A percentile compares a stretch with the other conserved stretches of the same genome.
These are phyloP conservation scores for Dactylis glomerata DNA, from an alignment of 176 grass and related monocot species.

Conservation along the genomic window DNA sequence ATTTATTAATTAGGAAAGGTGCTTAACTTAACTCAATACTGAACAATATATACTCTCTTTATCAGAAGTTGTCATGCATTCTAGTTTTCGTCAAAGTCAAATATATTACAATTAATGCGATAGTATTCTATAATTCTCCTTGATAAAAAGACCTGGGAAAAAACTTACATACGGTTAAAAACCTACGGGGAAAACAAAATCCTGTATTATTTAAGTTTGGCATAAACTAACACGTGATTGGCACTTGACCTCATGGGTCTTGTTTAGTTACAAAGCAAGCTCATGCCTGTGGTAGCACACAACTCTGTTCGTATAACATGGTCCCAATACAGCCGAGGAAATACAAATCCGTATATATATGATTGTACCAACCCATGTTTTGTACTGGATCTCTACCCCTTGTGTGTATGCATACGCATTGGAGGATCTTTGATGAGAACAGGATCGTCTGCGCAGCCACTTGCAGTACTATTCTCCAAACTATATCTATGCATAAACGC, in stretches of 20 bases:
- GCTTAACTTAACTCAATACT: neutral
- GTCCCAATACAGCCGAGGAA: neutral
- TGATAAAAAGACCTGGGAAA: too few species aligned
- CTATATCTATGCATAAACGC: too few species aligned
- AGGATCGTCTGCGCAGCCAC: neutral
- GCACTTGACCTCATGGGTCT: neutral
- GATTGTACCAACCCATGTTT: neutral
- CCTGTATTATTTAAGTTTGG: too few species aligned
- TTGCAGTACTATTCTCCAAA: neutral
- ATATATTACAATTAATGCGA: too few species aligned
- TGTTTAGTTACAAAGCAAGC: neutral
- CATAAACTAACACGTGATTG: conserved; percentile 12
- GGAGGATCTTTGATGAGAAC: neutral
- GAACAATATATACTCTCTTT: too few species aligned
- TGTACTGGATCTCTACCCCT: neutral
- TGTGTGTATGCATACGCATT: neutral
- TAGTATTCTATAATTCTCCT: too few species aligned
- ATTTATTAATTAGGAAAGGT: neutral
- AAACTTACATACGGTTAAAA: neutral
- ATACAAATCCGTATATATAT: neutral
- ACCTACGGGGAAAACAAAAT: too few species aligned
- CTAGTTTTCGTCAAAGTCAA: too few species aligned
- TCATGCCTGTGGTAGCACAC: neutral
- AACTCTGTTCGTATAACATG: neutral
- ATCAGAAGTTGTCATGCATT: too few species aligned